A percentile compares a stretch with the other conserved stretches of the same genome.
Conservation (phyloP, 2,329 filamentous ascomycete species). For the Colletotrichum sp. region DNA sequence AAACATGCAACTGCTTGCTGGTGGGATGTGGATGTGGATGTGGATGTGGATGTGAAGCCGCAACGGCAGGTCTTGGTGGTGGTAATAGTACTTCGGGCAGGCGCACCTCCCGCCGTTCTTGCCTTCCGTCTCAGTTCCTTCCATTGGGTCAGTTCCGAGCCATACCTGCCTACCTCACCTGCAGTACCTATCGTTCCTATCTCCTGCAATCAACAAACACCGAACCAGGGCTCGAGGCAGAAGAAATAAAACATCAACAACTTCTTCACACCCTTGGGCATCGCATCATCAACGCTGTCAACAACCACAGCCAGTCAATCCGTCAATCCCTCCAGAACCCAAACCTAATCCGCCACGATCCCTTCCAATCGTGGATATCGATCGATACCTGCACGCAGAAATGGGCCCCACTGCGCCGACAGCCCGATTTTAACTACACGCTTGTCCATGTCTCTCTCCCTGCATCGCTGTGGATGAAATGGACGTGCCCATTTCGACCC, state of each 20-base stretch:
- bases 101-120: not conserved
- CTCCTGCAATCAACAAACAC: not conserved
- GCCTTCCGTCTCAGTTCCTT: not conserved
- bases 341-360: not conserved
- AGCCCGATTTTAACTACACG: conserved; percentile 6
- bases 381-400: not conserved
- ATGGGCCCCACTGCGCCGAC: not conserved
- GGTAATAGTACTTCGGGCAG: not conserved
- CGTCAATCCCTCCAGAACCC: not conserved
- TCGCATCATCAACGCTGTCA: not conserved
- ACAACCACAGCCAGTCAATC: not conserved
- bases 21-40: not conserved
- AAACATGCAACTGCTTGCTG: not conserved
- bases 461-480: not conserved
- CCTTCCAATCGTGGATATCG: not conserved
- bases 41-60: not conserved
- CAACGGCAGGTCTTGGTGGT: not conserved
- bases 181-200: not conserved
- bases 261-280: not conserved
- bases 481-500: conserved; percentile 4
- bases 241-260: not conserved
- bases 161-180: not conserved
- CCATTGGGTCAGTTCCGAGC: not conserved
- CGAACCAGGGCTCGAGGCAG: not conserved
- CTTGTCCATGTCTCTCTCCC: conserved; percentile 1